Conservation (phyloP, 1,284 basidiomycete species). For the Cystobasidium slooffiae region DNA sequence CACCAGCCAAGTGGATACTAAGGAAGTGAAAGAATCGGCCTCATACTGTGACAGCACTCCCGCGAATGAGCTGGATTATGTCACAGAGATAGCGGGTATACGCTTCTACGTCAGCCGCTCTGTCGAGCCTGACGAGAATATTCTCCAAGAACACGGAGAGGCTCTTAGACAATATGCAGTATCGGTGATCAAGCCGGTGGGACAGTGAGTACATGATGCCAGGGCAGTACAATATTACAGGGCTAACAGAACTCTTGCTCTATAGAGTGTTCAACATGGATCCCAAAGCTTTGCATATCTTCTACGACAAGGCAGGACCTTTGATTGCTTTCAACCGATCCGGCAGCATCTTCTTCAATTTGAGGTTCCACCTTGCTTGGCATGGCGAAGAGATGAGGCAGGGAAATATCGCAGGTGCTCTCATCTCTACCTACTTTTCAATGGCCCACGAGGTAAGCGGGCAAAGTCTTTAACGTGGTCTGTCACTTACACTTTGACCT, state of each 20-base stretch:
- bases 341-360: slow-evolving; percentile 86
- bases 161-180: slow-evolving; percentile 56
- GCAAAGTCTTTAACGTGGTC: background rate
- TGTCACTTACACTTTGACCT: background rate
- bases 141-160: slow-evolving; percentile 53
- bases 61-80: slow-evolving; percentile 55
- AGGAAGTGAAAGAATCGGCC: slow-evolving; percentile 57
- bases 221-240: background rate
- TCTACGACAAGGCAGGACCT: slow-evolving; percentile 78
- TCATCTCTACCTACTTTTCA: slow-evolving; percentile 85
- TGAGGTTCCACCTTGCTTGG: slow-evolving; percentile 85
- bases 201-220: background rate
- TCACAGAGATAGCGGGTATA: slow-evolving; percentile 56
- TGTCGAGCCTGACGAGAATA: slow-evolving; percentile 48
- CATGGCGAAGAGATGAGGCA: slow-evolving; percentile 71
- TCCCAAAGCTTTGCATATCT: slow-evolving; percentile 77
- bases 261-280: slow-evolving; percentile 56
- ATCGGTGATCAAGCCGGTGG: slow-evolving; percentile 55
- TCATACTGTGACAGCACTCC: slow-evolving; percentile 58
- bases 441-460: slow-evolving; percentile 78
- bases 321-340: slow-evolving; percentile 92
- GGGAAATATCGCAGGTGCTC: slow-evolving; percentile 69
- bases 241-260: background rate
- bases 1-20: slow-evolving; percentile 54
- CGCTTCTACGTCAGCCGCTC: slow-evolving; percentile 56